Percentiles rank a stretch among this genome's conserved stretches.
Conservation (phyloP, 768 basidiomycete species). For the Leccinum rimulosum region DNA sequence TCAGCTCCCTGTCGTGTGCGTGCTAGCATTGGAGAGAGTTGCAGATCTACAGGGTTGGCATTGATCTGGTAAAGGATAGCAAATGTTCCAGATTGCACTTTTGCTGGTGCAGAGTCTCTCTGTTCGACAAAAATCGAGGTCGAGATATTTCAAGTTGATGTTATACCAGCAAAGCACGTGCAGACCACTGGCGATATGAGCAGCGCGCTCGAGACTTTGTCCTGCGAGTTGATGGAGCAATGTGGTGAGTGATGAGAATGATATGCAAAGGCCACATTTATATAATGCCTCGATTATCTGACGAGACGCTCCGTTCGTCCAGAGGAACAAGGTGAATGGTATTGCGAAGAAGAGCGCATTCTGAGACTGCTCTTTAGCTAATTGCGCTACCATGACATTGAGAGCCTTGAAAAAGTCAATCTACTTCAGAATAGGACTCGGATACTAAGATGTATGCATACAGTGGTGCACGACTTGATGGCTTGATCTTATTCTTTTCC, state of each 20-base stretch:
- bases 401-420: not conserved
- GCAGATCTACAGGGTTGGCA: not conserved
- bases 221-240: not conserved
- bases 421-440: not conserved
- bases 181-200: not conserved
- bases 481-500: constrained; percentile 2
- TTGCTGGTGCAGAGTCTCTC: not conserved
- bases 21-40: not conserved
- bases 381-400: not conserved
- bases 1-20: not conserved
- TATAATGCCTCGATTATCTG: not conserved
- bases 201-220: not conserved
- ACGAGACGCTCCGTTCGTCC: not conserved
- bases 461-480: constrained; percentile 1
- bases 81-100: not conserved
- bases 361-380: constrained; percentile 1
- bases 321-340: not conserved
- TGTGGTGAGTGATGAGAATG: not conserved
- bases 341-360: not conserved
- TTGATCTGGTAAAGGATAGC: not conserved
- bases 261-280: not conserved
- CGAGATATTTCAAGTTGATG: constrained; percentile 29
- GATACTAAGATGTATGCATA: not conserved
- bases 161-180: constrained; percentile 24
- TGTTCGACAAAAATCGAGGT: constrained; percentile 32